These are phyloP conservation scores for Lactarius deliciosus DNA, from an alignment of 768 basidiomycete genomes.

Conservation along the genomic window DNA sequence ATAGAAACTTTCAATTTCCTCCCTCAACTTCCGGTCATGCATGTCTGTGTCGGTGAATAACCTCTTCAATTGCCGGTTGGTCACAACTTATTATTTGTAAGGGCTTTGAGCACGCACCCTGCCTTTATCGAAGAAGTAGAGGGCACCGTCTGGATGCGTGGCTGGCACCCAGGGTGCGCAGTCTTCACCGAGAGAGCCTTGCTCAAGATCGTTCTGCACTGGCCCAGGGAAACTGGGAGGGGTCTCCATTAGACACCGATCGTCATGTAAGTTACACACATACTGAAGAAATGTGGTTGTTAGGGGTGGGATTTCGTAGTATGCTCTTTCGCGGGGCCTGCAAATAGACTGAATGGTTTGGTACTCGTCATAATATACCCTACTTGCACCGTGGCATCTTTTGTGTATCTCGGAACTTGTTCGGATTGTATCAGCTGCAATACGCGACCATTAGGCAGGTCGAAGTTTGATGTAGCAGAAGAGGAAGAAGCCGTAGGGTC, in stretches of 20 bases:
- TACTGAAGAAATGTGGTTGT: slow-evolving; percentile 13
- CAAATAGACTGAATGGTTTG: background rate
- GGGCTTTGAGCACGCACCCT: slow-evolving; percentile 39
- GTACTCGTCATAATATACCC: background rate
- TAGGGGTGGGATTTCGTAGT: background rate
- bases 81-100: background rate
- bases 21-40: slow-evolving; percentile 37
- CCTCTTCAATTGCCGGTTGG: slow-evolving; percentile 36
- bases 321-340: slow-evolving; percentile 7
- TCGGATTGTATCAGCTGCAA: slow-evolving; percentile 14
- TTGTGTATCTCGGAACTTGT: slow-evolving; percentile 20
- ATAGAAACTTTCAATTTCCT: slow-evolving; percentile 39
- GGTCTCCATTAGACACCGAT: background rate
- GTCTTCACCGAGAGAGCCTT: background rate
- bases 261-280: background rate
- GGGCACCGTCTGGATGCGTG: slow-evolving; percentile 60
- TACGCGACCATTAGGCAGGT: slow-evolving; percentile 3
- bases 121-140: slow-evolving; percentile 51
- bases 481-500: background rate
- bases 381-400: slow-evolving; percentile 9
- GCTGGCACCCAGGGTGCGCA: slow-evolving; percentile 42
- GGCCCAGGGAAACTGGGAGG: background rate
- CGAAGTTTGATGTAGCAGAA: background rate
- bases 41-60: slow-evolving; percentile 57
- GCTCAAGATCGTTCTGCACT: background rate